Evolutionary conservation across 345 rosid species (phyloP).

Genomic region (Dovyalis caffra): DNA sequence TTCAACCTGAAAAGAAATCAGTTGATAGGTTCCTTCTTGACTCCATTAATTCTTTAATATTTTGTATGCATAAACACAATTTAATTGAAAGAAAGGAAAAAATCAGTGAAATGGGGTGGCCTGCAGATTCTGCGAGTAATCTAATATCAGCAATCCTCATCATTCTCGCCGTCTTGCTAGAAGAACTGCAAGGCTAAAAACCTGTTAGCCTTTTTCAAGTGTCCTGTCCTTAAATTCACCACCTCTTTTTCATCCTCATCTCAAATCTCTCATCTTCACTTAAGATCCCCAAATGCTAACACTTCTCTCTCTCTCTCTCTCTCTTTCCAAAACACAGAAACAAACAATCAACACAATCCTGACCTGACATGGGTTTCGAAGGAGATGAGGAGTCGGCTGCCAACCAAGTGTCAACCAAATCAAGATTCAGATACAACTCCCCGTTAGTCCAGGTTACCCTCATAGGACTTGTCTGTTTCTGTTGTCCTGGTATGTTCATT

Average conservation of each 20-base stretch:
- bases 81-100: no score
- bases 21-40: no score
- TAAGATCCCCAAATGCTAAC: neutral
- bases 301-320: neutral
- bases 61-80: no score
- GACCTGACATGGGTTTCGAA: conserved; percentile 25
- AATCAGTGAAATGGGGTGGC: no score
- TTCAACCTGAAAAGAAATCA: no score
- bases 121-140: no score
- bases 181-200: neutral
- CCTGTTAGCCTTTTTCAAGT: no score
- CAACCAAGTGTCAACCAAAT: conserved; percentile 9
- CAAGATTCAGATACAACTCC: conserved; percentile 61
- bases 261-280: neutral
- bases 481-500: conserved; percentile 96
- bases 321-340: neutral
- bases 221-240: conserved; percentile 23
- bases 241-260: neutral
- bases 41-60: no score
- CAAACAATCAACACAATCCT: neutral
- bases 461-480: conserved; percentile 88
- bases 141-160: no score
- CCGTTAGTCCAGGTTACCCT: conserved; percentile 67
- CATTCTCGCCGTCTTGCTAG: neutral
- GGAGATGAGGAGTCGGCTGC: conserved; percentile 26